Percentiles rank a stretch among this genome's conserved stretches.
phyloP scores from a whole-genome alignment of 2,329 filamentous ascomycete species.

The Epichloe typhina region DNA sequence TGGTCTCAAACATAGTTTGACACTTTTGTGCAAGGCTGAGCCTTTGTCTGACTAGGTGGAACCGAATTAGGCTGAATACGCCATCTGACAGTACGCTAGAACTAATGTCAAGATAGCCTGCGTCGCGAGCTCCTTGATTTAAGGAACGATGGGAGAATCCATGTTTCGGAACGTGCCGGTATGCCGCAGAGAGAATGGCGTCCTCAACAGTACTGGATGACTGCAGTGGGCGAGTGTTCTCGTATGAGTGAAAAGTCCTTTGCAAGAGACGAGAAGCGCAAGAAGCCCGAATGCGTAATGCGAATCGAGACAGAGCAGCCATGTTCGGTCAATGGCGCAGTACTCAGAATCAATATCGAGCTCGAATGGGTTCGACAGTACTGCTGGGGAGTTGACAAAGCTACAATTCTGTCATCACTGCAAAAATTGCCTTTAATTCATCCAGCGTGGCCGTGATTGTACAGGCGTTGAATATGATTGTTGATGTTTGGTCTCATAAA shows the following conservation, averaged over 20 bases:
- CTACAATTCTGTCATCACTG: too few relatives aligned
- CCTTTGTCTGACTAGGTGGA: conserved; percentile 58
- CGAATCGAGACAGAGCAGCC: neutral
- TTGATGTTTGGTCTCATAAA: too few relatives aligned
- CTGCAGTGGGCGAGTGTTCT: conserved; percentile 44
- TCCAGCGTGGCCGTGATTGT: too few relatives aligned
- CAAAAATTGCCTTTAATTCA: too few relatives aligned
- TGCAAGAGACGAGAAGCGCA: neutral
- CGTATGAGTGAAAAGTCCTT: conserved; percentile 56
- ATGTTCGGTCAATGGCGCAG: neutral
- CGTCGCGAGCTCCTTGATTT: conserved; percentile 65
- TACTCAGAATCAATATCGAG: neutral
- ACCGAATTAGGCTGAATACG: conserved; percentile 69
- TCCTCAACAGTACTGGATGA: conserved; percentile 58
- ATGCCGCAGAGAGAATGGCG: conserved; percentile 68
- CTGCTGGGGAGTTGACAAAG: too few relatives aligned
- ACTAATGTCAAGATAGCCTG: conserved; percentile 76
- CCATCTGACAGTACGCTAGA: conserved; percentile 70
- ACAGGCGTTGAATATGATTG: too few relatives aligned
- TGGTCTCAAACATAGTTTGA: conserved; percentile 23
- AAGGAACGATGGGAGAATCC: conserved; percentile 72
- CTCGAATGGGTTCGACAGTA: neutral
- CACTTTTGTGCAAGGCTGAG: conserved; percentile 37
- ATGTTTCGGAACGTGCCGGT: conserved; percentile 62
- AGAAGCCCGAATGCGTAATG: neutral